These are phyloP conservation scores for Spinacia oleracea DNA, from an alignment of 179 eudicot species.

Conservation along the genomic window DNA sequence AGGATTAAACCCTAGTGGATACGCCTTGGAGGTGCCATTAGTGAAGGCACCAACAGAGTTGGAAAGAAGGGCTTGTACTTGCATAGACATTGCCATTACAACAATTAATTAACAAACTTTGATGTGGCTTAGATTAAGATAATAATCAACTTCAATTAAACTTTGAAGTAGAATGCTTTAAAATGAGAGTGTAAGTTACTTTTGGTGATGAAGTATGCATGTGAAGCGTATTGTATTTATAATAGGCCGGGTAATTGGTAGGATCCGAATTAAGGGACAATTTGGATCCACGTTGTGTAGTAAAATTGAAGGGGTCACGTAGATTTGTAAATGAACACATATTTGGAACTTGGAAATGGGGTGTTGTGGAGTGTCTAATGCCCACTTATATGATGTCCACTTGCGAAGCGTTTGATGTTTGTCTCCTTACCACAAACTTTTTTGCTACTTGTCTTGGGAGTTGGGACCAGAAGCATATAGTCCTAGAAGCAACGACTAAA, in stretches of 20 bases:
- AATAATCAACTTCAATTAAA: neutral
- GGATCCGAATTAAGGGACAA: neutral
- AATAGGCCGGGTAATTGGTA: neutral
- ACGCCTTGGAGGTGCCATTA: conserved; percentile 18
- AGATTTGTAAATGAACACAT: no score
- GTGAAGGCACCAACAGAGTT: conserved; percentile 32
- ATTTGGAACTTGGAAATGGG: neutral
- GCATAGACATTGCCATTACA: conserved; percentile 26
- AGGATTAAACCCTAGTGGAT: conserved; percentile 15
- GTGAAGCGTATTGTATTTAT: conserved; percentile 15
- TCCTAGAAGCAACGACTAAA: no score
- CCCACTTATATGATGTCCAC: neutral
- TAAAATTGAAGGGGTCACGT: conserved; percentile 30
- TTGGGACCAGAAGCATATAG: neutral
- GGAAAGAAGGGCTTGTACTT: conserved; percentile 41
- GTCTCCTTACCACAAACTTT: conserved; percentile 10
- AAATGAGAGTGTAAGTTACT: no score
- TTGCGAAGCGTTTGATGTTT: no score
- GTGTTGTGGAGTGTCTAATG: conserved; percentile 11
- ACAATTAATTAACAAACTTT: neutral
- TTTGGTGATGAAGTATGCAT: neutral
- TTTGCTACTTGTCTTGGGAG: neutral
- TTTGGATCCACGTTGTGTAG: conserved; percentile 20
- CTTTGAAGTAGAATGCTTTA: neutral
- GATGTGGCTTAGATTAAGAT: no score